A percentile compares a stretch with the other conserved stretches of the same genome.
These are phyloP conservation scores for Synchytrium microbalum DNA, from an alignment of 371 early-diverging fungal species.

Conservation along the genomic window DNA sequence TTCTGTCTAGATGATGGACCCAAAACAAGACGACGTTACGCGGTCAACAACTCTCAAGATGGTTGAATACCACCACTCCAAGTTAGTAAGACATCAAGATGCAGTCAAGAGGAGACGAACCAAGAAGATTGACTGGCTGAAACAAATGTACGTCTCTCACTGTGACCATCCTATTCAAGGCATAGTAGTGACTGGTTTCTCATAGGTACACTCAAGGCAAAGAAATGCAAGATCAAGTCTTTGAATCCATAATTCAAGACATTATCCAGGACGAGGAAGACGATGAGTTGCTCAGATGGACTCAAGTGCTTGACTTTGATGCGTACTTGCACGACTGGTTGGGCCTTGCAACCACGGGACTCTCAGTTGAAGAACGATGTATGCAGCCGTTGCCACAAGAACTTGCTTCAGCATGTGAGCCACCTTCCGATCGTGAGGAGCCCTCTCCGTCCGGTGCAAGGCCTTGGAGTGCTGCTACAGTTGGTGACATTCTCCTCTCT, in stretches of 20 bases:
- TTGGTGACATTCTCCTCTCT: background rate
- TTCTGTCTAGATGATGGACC: conserved; percentile 10
- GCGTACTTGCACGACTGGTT: conserved; percentile 33
- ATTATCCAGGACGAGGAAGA: background rate
- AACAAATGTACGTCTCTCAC: conserved; percentile 27
- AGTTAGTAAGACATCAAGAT: conserved; percentile 28
- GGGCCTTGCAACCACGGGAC: conserved; percentile 33
- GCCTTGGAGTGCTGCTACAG: background rate
- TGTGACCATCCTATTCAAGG: background rate
- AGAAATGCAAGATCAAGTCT: conserved; percentile 27
- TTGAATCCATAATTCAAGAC: conserved; percentile 16
- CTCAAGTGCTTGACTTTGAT: conserved; percentile 40
- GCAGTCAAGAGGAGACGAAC: conserved; percentile 21
- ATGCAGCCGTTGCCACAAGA: background rate
- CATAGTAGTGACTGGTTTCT: conserved; percentile 3
- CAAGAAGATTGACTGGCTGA: conserved; percentile 39
- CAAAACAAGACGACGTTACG: conserved; percentile 4
- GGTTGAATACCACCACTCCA: conserved; percentile 30
- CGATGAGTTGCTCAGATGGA: conserved; percentile 34
- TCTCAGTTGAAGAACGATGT: conserved; percentile 28
- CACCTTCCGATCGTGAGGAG: background rate
- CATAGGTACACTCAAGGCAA: conserved; percentile 26
- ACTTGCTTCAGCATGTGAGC: background rate
- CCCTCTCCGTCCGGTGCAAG: background rate
- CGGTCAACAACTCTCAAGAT: conserved; percentile 5